Conservation (phyloP, 371 early-diverging fungal species). For the Haplosporangium sp. region DNA sequence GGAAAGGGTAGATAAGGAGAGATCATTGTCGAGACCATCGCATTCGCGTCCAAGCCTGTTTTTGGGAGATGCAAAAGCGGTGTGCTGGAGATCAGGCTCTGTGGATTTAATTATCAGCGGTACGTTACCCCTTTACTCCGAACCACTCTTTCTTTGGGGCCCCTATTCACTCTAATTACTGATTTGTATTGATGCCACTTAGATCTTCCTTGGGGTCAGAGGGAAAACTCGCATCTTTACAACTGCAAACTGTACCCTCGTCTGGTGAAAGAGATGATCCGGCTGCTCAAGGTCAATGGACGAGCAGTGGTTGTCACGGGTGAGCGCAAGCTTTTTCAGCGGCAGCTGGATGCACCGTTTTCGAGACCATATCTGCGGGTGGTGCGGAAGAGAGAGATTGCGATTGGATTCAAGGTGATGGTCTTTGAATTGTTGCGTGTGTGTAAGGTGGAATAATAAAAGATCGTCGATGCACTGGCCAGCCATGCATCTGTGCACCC, state of each 20-base stretch:
- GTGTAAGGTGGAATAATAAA: not conserved
- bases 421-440: constrained; percentile 34
- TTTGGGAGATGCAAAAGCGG: constrained; percentile 34
- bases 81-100: constrained; percentile 22
- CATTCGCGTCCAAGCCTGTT: constrained; percentile 10
- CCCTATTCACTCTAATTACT: not conserved
- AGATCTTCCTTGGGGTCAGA: constrained; percentile 50
- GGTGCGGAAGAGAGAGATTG: constrained; percentile 29
- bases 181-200: not conserved
- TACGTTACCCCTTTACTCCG: constrained; percentile 2
- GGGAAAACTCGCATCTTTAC: constrained; percentile 40
- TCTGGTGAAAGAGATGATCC: constrained; percentile 30
- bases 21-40: not conserved
- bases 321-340: constrained; percentile 44
- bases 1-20: constrained; percentile 4
- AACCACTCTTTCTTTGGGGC: not conserved
- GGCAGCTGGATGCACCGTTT: constrained; percentile 39
- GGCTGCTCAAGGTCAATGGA: constrained; percentile 31
- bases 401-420: constrained; percentile 49
- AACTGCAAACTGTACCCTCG: constrained; percentile 49
- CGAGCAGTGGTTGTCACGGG: constrained; percentile 49
- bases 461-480: not conserved
- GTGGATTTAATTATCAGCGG: constrained; percentile 46
- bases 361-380: constrained; percentile 16
- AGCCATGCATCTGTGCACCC: no score